phyloP scores from a whole-genome alignment of 2,329 filamentous ascomycete genomes.

The Aspergillus flavus region DNA sequence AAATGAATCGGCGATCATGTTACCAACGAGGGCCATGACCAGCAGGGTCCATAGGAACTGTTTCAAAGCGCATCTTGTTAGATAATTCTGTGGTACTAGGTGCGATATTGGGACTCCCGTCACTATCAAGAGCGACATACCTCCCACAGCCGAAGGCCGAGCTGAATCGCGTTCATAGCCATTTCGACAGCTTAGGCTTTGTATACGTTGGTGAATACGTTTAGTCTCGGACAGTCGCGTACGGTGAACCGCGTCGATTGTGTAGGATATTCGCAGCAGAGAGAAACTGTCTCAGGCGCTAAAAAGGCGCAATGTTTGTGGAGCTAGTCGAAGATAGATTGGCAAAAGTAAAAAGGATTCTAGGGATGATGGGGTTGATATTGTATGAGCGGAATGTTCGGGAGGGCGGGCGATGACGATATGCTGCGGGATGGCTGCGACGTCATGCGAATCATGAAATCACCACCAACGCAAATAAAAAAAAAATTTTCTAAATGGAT shows the following conservation, averaged over 20 bases:
- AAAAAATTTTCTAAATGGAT: background rate
- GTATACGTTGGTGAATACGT: background rate
- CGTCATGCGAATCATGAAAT: conserved; percentile 37
- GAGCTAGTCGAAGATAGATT: conserved; percentile 9
- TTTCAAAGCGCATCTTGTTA: conserved; percentile 3
- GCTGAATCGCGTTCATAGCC: conserved; percentile 29
- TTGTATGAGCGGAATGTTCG: conserved; percentile 36
- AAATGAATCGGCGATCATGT: conserved; percentile 60
- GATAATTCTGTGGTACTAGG: background rate
- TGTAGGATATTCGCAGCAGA: background rate
- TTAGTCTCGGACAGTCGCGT: background rate
- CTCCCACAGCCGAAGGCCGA: conserved; percentile 38
- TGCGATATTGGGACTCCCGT: background rate
- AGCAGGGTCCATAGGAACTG: conserved; percentile 64
- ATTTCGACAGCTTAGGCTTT: conserved; percentile 23
- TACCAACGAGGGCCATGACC: conserved; percentile 63
- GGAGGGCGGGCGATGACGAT: conserved; percentile 34
- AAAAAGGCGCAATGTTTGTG: background rate
- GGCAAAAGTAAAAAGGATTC: conserved; percentile 9
- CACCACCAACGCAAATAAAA: conserved; percentile 16
- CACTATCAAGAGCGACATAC: conserved; percentile 18
- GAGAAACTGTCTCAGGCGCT: background rate
- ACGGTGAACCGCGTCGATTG: background rate
- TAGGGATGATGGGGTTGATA: conserved; percentile 13
- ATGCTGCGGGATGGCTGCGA: conserved; percentile 27